phyloP scores from a whole-genome alignment of 1,284 basidiomycete genomes.

The Bondarzewia mesenterica region DNA sequence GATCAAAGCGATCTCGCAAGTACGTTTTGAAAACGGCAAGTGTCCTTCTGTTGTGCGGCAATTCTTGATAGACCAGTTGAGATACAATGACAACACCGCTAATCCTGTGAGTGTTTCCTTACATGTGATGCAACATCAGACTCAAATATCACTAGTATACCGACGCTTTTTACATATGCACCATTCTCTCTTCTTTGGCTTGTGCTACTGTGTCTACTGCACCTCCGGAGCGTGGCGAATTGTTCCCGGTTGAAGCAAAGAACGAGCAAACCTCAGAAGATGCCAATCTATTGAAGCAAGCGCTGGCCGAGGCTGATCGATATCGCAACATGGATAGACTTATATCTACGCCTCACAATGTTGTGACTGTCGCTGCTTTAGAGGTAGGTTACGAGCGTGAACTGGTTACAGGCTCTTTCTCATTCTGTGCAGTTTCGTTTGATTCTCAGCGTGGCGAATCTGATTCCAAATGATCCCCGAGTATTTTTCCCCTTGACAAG shows the following conservation, averaged over 20 bases:
- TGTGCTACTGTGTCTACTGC: slow-evolving; percentile 67
- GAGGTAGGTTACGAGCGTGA: slow-evolving; percentile 49
- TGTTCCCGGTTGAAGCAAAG: slow-evolving; percentile 59
- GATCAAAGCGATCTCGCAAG: slow-evolving; percentile 75
- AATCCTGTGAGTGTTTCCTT: slow-evolving; percentile 58
- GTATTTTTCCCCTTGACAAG: slow-evolving; percentile 87
- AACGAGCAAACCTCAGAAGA: slow-evolving; percentile 60
- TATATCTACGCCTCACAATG: slow-evolving; percentile 92
- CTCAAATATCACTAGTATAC: slow-evolving; percentile 53
- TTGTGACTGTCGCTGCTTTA: slow-evolving; percentile 84
- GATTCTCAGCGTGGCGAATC: slow-evolving; percentile 70
- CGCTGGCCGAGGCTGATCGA: slow-evolving; percentile 77
- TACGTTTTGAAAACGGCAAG: slow-evolving; percentile 82
- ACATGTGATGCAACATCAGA: background rate
- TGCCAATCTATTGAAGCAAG: slow-evolving; percentile 59
- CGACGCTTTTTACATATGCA: slow-evolving; percentile 88
- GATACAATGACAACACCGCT: slow-evolving; percentile 92
- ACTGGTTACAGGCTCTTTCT: slow-evolving; percentile 3
- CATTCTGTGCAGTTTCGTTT: slow-evolving; percentile 61
- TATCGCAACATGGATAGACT: slow-evolving; percentile 93
- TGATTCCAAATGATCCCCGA: slow-evolving; percentile 76
- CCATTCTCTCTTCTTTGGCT: slow-evolving; percentile 78
- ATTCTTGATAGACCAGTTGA: slow-evolving; percentile 85
- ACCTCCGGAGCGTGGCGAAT: slow-evolving; percentile 71
- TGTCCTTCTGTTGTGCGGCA: slow-evolving; percentile 84